These are phyloP conservation scores for Colletotrichum sp. DNA, from an alignment of 2,329 filamentous ascomycete species.

Conservation along the genomic window DNA sequence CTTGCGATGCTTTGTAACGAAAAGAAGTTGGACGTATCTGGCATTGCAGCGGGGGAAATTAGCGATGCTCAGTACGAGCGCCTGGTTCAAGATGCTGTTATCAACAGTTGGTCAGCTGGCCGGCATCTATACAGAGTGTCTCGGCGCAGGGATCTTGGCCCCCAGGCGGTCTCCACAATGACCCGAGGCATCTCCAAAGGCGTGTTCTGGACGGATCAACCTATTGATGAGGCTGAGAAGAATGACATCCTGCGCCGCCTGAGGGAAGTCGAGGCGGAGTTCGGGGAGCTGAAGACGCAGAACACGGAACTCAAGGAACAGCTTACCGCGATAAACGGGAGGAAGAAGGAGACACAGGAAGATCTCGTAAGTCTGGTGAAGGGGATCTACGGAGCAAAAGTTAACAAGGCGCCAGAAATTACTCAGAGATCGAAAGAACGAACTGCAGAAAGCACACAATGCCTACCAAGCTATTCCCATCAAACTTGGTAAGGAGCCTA, in stretches of 20 bases:
- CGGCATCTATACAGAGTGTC: constrained; percentile 67
- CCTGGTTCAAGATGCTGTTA: constrained; percentile 61
- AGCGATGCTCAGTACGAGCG: constrained; percentile 70
- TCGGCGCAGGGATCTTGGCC: constrained; percentile 81
- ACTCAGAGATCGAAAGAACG: constrained; percentile 67
- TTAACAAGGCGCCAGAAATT: constrained; percentile 42
- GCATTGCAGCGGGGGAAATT: constrained; percentile 67
- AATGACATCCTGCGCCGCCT: constrained; percentile 62
- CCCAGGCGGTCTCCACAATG: constrained; percentile 71
- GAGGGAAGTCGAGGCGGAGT: constrained; percentile 45
- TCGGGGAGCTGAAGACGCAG: constrained; percentile 46
- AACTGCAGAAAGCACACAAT: constrained; percentile 69
- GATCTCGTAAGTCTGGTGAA: constrained; percentile 32
- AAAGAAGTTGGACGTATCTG: constrained; percentile 70
- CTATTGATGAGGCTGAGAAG: constrained; percentile 72
- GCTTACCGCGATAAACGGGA: constrained; percentile 33
- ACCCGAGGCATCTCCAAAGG: constrained; percentile 67
- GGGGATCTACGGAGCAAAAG: not conserved
- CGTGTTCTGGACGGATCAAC: constrained; percentile 76
- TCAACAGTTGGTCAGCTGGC: constrained; percentile 75
- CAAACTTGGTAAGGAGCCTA: constrained; percentile 65
- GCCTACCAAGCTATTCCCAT: constrained; percentile 71
- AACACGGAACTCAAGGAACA: constrained; percentile 46
- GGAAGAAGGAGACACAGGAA: constrained; percentile 21
- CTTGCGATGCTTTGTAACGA: constrained; percentile 87